These are phyloP conservation scores for Meyerozyma sp. DNA, from an alignment of 1,139 yeast genomes.

Conservation along the genomic window DNA sequence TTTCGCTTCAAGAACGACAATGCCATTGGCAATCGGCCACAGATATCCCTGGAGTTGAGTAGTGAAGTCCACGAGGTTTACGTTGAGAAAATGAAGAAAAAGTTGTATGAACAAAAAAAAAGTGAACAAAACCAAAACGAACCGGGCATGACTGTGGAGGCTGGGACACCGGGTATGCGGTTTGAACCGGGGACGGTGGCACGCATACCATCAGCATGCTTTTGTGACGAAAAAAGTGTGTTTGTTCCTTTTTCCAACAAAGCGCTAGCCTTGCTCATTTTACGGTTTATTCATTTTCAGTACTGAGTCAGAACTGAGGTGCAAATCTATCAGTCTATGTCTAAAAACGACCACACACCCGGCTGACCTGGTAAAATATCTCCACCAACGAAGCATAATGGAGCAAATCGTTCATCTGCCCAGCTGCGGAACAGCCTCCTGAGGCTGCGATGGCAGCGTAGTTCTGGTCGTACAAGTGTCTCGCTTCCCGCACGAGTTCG, in stretches of 20 bases:
- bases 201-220: background rate
- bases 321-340: background rate
- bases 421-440: slow-evolving; percentile 7
- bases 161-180: background rate
- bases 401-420: slow-evolving; percentile 9
- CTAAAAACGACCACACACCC: slow-evolving; percentile 13
- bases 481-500: slow-evolving; percentile 16
- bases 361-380: slow-evolving; percentile 14
- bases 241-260: background rate
- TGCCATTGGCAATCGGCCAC: background rate
- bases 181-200: background rate
- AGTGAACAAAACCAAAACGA: background rate
- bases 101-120: background rate
- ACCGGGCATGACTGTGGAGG: background rate
- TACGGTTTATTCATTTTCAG: background rate
- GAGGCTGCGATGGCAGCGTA: slow-evolving; percentile 3
- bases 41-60: background rate
- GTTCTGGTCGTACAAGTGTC: slow-evolving; percentile 16
- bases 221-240: background rate
- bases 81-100: background rate
- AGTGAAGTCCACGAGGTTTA: background rate
- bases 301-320: background rate
- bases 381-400: slow-evolving; percentile 18
- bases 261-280: background rate
- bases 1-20: background rate